Base-by-base conservation (phyloP, 176 grass and related monocot genomes). In the Raddia guianensis region DNA sequence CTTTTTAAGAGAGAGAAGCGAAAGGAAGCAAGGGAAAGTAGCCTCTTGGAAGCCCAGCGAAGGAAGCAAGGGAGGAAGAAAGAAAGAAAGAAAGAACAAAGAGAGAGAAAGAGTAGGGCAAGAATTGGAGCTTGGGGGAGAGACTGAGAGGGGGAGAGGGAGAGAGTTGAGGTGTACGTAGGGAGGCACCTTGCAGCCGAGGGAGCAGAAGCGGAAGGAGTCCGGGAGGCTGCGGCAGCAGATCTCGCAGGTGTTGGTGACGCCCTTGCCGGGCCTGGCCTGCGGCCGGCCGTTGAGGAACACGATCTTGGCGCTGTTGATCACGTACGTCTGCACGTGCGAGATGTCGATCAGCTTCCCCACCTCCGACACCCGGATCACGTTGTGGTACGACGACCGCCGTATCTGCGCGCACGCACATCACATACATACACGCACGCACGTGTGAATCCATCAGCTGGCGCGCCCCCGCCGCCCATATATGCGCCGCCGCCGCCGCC, bases 271-370 rank as follows among this genome's bases (percentile, higher is more conserved):
- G 0, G 88, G 90, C 70, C 83, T 75, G 0, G 86, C 73, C 84
- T 92, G 93, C 21, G 93, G 93, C 44, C 89, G 76, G 33, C 88
- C 93, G 57, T 92, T 95, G 68, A 95, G 88, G 85, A 95, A 95
- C 66, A 95, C 89, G 68, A 95, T 86, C 84, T 88, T 95, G 47
- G 87, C 87, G 77, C 93, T 90, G 77, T 95, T 95, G 70, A 95
- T 95, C 66, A 95, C 76, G 83, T 95, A 95, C 40, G 93, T 92
- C 87, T 95, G 93, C 81, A 95, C 89, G 61, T 91, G 83, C 13
- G 86, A 87, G 37, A 95, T 72, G 72, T 95, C 93, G 52, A 95
- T 89, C 55, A 92, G 73, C 74, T 87, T 91, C 79, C 85, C 82
- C 82, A 95, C 79, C 87, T 95, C 89, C 21, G 87, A 89, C 43